Percentiles rank a stretch among this genome's conserved stretches.
phyloP scores from a whole-genome alignment of 768 basidiomycete species.

The Suillus tomentosus region DNA sequence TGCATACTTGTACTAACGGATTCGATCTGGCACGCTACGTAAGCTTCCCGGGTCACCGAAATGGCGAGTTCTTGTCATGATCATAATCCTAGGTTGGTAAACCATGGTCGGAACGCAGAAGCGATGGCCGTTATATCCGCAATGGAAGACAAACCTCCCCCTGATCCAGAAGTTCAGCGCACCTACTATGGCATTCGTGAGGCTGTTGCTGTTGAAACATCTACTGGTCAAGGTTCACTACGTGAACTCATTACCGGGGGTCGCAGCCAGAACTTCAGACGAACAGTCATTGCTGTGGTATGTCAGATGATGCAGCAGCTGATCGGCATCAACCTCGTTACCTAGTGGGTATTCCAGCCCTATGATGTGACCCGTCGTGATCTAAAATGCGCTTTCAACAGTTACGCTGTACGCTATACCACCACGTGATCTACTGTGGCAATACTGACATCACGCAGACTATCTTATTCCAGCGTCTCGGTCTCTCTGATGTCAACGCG shows the following conservation, averaged over 20 bases:
- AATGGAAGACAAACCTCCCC: slow-evolving; percentile 38
- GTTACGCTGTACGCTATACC: slow-evolving; percentile 15
- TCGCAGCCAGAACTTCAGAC: slow-evolving; percentile 44
- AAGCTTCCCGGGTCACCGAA: too few species aligned
- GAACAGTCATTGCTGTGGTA: slow-evolving; percentile 13
- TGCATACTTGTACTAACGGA: too few species aligned
- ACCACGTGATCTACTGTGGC: not conserved
- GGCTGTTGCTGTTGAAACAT: slow-evolving; percentile 33
- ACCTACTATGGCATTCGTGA: slow-evolving; percentile 42
- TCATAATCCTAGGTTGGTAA: slow-evolving; percentile 36
- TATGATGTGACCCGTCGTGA: not conserved
- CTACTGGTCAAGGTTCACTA: slow-evolving; percentile 26
- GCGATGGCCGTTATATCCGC: slow-evolving; percentile 43
- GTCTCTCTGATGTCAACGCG: slow-evolving; percentile 27
- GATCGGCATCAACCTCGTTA: slow-evolving; percentile 34
- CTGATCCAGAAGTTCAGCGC: slow-evolving; percentile 34
- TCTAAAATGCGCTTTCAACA: slow-evolving; percentile 7
- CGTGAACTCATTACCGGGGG: too few species aligned
- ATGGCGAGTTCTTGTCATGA: too few species aligned
- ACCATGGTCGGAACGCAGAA: slow-evolving; percentile 40
- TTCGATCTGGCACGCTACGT: too few species aligned
- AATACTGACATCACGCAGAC: slow-evolving; percentile 13
- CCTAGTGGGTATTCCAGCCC: slow-evolving; percentile 18
- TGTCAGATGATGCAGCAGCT: slow-evolving; percentile 38
- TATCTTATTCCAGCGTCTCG: slow-evolving; percentile 22